Conservation (phyloP, 208 protist genomes). For the Leishmania tropica region DNA sequence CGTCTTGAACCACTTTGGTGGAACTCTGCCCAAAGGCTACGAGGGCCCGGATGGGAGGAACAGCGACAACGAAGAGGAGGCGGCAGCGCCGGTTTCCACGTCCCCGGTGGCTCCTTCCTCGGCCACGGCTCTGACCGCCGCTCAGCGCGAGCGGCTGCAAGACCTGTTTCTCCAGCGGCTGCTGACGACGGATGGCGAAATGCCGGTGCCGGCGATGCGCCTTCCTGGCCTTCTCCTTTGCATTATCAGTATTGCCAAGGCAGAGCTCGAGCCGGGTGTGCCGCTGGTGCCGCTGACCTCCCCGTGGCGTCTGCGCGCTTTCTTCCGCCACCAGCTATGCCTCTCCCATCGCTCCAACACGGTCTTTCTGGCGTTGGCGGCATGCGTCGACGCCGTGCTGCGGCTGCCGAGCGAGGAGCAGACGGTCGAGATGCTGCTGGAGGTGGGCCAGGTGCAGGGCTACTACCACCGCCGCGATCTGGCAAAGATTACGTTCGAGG, state of each 20-base stretch:
- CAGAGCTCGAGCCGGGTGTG: conserved; percentile 21
- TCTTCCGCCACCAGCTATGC: conserved; percentile 83
- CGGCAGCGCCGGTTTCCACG: conserved; percentile 9
- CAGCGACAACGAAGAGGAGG: conserved; percentile 17
- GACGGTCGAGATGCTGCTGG: conserved; percentile 68
- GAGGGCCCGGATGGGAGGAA: conserved; percentile 5
- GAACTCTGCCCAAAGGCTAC: conserved; percentile 19
- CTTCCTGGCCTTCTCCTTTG: conserved; percentile 71
- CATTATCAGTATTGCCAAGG: conserved; percentile 50
- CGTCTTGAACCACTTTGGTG: conserved; percentile 51
- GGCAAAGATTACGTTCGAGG: conserved; percentile 66
- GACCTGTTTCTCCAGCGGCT: conserved; percentile 75
- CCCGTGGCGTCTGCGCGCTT: conserved; percentile 73
- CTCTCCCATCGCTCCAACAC: conserved; percentile 77
- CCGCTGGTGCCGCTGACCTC: conserved; percentile 49
- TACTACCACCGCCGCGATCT: conserved; percentile 88
- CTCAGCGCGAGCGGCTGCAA: conserved; percentile 24
- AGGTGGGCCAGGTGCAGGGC: conserved; percentile 83
- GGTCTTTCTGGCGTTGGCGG: conserved; percentile 63
- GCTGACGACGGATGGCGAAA: conserved; percentile 87
- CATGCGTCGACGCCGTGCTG: conserved; percentile 73
- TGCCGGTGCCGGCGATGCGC: conserved; percentile 63
- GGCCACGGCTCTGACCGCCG: conserved; percentile 1
- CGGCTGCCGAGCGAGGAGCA: conserved; percentile 47
- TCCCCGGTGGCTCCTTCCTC: conserved; percentile 4